Conservation (phyloP, 768 basidiomycete genomes). For the Tulasnella sp. region DNA sequence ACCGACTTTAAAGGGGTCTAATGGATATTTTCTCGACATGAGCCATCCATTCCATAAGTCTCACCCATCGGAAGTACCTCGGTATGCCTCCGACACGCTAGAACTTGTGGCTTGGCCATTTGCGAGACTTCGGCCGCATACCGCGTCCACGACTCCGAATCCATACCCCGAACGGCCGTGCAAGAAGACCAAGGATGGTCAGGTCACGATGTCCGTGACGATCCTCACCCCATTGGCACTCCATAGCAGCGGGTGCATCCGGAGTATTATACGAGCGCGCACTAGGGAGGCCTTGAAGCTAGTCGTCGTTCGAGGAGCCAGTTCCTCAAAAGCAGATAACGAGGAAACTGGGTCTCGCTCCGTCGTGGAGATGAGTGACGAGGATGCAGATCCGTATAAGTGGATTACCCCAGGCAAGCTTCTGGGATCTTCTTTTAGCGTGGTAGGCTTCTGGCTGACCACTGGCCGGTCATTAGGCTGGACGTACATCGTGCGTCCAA, state of each 20-base stretch:
- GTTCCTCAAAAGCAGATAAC: neutral
- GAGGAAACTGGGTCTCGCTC: neutral
- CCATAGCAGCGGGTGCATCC: conserved; percentile 3
- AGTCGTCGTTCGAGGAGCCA: conserved; percentile 2
- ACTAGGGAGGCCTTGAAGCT: conserved; percentile 4
- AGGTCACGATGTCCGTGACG: neutral
- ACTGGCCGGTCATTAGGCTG: neutral
- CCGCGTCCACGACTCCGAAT: neutral
- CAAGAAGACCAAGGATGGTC: neutral
- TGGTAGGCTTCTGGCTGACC: neutral
- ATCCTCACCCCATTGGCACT: neutral
- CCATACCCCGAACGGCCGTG: neutral
- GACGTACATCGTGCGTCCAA: conserved; percentile 9
- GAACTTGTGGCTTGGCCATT: neutral
- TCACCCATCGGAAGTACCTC: neutral
- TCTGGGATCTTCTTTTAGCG: neutral
- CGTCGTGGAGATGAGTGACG: neutral
- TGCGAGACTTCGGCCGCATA: neutral
- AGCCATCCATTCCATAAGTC: conserved; percentile 8
- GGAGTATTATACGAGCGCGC: neutral
- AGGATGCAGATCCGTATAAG: neutral
- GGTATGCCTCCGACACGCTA: neutral
- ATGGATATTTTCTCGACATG: neutral
- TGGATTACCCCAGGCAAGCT: conserved; percentile 9
- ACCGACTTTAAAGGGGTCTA: neutral